Conservation (phyloP, 208 protist genomes). For the Tritrichomonas musculus region DNA sequence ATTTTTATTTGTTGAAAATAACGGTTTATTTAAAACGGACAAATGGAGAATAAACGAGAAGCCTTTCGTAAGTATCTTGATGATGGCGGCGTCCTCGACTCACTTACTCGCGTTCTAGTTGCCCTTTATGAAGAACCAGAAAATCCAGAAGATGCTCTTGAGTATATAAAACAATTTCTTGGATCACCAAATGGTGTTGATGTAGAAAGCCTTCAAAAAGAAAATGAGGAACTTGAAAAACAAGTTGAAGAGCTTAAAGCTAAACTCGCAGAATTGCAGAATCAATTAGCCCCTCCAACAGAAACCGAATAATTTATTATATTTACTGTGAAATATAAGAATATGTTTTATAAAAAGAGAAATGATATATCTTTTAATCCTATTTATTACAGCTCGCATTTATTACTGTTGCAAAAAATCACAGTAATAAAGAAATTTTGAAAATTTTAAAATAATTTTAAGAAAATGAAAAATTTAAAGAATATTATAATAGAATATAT, state of each 20-base stretch:
- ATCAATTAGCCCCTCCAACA: neutral
- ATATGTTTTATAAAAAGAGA: too few relatives aligned
- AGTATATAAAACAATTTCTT: constrained; percentile 50
- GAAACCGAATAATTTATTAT: neutral
- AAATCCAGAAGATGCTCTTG: constrained; percentile 48
- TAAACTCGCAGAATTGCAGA: neutral
- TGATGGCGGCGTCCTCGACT: constrained; percentile 45
- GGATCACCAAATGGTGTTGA: constrained; percentile 38
- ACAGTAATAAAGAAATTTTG: too few relatives aligned
- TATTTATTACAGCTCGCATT: too few relatives aligned
- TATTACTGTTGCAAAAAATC: too few relatives aligned
- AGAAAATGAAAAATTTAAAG: too few relatives aligned
- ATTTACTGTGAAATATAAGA: too few relatives aligned
- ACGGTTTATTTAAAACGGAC: too few relatives aligned
- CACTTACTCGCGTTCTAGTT: constrained; percentile 46
- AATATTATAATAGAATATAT: too few relatives aligned
- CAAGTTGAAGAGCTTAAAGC: neutral
- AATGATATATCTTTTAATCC: too few relatives aligned
- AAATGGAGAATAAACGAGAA: constrained; percentile 41
- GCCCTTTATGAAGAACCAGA: constrained; percentile 54
- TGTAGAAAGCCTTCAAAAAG: constrained; percentile 37
- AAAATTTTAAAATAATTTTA: too few relatives aligned
- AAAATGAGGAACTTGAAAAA: constrained; percentile 24
- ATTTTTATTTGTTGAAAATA: too few relatives aligned
- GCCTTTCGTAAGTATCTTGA: constrained; percentile 52